phyloP scores from a whole-genome alignment of 192 early-diverging fungal species.

The Paraglomus brasilianum region DNA sequence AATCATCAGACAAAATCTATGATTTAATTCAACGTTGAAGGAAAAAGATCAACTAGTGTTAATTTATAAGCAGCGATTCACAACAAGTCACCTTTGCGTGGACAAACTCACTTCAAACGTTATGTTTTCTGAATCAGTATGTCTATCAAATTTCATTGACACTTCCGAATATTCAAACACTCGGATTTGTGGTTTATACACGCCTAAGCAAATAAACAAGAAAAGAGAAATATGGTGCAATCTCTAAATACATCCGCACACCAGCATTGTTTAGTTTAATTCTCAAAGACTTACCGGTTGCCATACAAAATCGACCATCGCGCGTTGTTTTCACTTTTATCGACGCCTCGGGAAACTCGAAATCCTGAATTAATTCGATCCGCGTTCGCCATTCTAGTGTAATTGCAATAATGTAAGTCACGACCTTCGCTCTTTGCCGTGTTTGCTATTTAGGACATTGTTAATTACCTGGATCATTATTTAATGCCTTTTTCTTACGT shows the following conservation, averaged over 20 bases:
- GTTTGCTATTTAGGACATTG: not conserved
- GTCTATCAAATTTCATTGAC: conserved; percentile 98
- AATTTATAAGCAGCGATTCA: not conserved
- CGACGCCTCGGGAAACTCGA: conserved; percentile 95
- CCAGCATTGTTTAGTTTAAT: not conserved
- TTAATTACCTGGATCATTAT: conserved; percentile 77
- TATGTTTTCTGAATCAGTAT: conserved; percentile 92
- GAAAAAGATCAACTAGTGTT: not conserved
- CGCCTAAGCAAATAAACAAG: conserved; percentile 39
- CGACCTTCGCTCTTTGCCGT: not conserved
- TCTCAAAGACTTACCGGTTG: conserved; percentile 61
- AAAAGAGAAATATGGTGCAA: not conserved
- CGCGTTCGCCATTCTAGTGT: conserved; percentile 81
- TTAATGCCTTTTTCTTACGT: conserved; percentile 80
- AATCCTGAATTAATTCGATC: conserved; percentile 97
- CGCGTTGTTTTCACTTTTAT: conserved; percentile 76
- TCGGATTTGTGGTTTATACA: conserved; percentile 98
- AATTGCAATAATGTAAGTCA: conserved; percentile 2
- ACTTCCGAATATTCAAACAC: conserved; percentile 90
- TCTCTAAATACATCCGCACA: conserved; percentile 12
- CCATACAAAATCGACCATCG: conserved; percentile 87
- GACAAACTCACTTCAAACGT: conserved; percentile 56
- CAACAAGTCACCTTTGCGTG: not conserved
- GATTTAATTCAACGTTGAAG: not conserved
- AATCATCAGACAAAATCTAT: conserved; percentile 91